phyloP scores from a whole-genome alignment of 2,329 filamentous ascomycete genomes.

The Alternaria conjuncta region DNA sequence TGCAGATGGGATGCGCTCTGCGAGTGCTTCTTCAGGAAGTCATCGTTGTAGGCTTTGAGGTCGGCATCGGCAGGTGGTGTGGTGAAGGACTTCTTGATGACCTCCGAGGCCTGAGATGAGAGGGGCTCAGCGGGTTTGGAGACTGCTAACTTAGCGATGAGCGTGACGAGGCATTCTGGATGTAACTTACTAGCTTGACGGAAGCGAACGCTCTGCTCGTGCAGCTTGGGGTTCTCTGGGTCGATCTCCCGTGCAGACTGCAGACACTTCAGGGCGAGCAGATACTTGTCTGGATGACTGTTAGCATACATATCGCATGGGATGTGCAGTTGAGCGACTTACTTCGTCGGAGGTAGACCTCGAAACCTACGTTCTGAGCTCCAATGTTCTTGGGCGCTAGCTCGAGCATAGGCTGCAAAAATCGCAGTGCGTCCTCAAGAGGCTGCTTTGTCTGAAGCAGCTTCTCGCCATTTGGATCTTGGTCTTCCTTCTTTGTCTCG shows the following conservation, averaged over 20 bases:
- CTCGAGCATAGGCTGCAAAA: slow-evolving; percentile 80
- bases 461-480: slow-evolving; percentile 83
- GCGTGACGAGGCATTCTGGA: not conserved
- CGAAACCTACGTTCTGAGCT: slow-evolving; percentile 84
- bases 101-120: slow-evolving; percentile 71
- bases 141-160: slow-evolving; percentile 29
- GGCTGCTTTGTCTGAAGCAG: slow-evolving; percentile 83
- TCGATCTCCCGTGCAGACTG: slow-evolving; percentile 75
- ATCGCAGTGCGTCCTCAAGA: slow-evolving; percentile 85
- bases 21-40: slow-evolving; percentile 68
- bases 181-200: slow-evolving; percentile 59
- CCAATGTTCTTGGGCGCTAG: slow-evolving; percentile 81
- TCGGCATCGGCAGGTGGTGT: slow-evolving; percentile 63
- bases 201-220: slow-evolving; percentile 76
- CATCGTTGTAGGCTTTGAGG: slow-evolving; percentile 69
- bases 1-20: slow-evolving; percentile 68
- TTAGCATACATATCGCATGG: not conserved
- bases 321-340: slow-evolving; percentile 49
- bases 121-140: slow-evolving; percentile 54
- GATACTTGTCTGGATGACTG: slow-evolving; percentile 72
- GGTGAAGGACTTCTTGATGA: slow-evolving; percentile 72
- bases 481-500: slow-evolving; percentile 82
- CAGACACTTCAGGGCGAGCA: slow-evolving; percentile 86
- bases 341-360: slow-evolving; percentile 86
- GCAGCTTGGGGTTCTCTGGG: slow-evolving; percentile 71